Percentiles rank a stretch among this genome's conserved stretches.
Conservation (phyloP, 257 asterid species). For the Capsicum chinense region DNA sequence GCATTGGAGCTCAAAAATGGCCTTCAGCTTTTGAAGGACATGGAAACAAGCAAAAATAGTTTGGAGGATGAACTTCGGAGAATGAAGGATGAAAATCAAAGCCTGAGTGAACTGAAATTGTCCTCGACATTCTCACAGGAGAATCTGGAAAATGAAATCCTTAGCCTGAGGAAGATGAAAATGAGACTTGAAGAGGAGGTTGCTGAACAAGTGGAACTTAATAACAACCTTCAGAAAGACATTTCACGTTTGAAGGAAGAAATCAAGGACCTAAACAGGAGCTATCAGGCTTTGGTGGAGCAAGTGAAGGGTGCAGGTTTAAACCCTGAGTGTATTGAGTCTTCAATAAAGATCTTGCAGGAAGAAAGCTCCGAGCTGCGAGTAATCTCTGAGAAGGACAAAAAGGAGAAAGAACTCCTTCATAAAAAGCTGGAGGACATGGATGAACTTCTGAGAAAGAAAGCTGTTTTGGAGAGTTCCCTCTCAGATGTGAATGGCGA, state of each 20-base stretch:
- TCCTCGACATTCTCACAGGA: constrained; percentile 61
- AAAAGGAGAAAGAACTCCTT: constrained; percentile 58
- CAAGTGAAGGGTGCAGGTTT: constrained; percentile 73
- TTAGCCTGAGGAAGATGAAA: constrained; percentile 66
- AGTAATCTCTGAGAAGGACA: constrained; percentile 48
- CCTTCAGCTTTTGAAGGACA: constrained; percentile 61
- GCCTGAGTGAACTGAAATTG: constrained; percentile 50
- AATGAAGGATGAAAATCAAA: constrained; percentile 59
- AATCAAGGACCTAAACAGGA: constrained; percentile 60
- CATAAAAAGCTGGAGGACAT: constrained; percentile 61
- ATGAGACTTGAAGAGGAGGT: constrained; percentile 79
- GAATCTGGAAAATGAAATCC: constrained; percentile 67
- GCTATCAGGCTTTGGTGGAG: constrained; percentile 60
- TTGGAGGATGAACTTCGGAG: constrained; percentile 69
- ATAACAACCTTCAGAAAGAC: constrained; percentile 63
- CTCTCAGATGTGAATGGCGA: constrained; percentile 56
- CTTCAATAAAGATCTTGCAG: constrained; percentile 56
- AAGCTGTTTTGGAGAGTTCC: constrained; percentile 57
- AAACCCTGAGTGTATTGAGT: constrained; percentile 51
- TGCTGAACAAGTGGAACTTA: constrained; percentile 52
- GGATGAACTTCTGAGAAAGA: constrained; percentile 61
- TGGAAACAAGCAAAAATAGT: constrained; percentile 59
- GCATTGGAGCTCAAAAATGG: constrained; percentile 62
- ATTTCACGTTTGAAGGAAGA: constrained; percentile 68
- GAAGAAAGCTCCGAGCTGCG: constrained; percentile 70